Evolutionary conservation across 2,329 filamentous ascomycete species (phyloP), one percentile per base, ranked within the genome.

Genomic region (Sclerotinia spermophila): DNA sequence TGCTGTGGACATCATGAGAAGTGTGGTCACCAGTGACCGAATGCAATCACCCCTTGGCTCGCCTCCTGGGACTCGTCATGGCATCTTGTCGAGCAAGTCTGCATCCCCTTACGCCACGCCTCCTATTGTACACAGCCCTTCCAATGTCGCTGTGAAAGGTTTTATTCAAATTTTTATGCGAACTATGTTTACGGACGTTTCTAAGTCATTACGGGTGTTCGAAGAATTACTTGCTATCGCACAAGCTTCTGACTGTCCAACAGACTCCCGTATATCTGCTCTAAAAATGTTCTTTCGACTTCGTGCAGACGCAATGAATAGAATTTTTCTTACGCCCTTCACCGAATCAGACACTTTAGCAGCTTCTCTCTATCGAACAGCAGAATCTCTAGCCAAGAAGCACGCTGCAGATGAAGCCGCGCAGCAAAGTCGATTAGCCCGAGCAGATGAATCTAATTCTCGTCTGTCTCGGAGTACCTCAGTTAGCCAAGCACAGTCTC

Each of bases 221-320:
- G 84, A 88, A 64, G 83, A 86, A 13, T 81, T 95, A 7, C 81
- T 94, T 56, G 83, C 84, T 67, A 88, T 94, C 74, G 88, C 86
- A 8, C 86, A 85, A 74, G 86, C 86, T 24, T 84, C 83, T 40
- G 82, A 84, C 44, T 88, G 86, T 72, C 90, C 91, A 71, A 83
- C 86, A 10, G 89, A 92, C 80, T 89, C 91, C 67, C 89, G 92
- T 10, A 82, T 96, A 38, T 90, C 89, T 19, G 89, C 90, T 3
- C 87, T 94, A 84, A 93, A 92, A 76, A 81, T 95, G 58, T 83
- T 97, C 2, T 95, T 96, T 78, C 89, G 94, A 58, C 82, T 97
- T 42, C 88, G 94, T 71, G 93, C 93, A 33, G 93, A 97, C 80
- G 93, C 91, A 79, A 88, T 91, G 15, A 88, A 94, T 74, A 87